Evolutionary conservation across 2,329 filamentous ascomycete genomes (phyloP).

Genomic region (Epicoccum sorghinum): DNA sequence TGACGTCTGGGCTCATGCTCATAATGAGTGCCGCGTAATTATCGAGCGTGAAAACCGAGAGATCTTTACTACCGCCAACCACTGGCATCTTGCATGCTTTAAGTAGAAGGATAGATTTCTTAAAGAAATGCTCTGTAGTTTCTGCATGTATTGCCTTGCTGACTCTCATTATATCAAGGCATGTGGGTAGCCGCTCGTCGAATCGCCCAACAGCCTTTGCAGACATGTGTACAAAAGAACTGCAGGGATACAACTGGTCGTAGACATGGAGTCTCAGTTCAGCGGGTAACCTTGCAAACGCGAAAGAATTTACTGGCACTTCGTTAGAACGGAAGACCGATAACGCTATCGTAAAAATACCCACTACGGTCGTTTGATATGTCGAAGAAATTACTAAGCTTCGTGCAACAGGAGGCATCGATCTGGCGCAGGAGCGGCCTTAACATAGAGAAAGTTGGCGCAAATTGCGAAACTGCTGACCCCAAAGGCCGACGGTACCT

Average conservation of each 20-base stretch:
- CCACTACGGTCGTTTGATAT: conserved; percentile 23
- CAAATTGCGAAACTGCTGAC: conserved; percentile 8
- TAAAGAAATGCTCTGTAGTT: conserved; percentile 23
- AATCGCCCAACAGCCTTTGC: background rate
- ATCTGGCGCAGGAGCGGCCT: conserved; percentile 22
- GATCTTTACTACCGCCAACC: background rate
- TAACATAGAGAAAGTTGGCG: conserved; percentile 31
- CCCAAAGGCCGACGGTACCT: background rate
- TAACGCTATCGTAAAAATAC: background rate
- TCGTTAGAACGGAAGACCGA: conserved; percentile 6
- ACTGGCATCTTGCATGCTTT: background rate
- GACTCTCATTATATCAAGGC: conserved; percentile 26
- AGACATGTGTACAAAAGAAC: conserved; percentile 10
- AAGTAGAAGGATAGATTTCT: conserved; percentile 21
- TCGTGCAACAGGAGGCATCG: conserved; percentile 26
- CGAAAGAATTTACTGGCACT: conserved; percentile 25
- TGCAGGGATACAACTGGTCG: conserved; percentile 23
- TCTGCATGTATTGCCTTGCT: conserved; percentile 26
- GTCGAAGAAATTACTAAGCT: conserved; percentile 18
- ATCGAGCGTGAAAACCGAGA: background rate
- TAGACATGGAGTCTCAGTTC: conserved; percentile 34
- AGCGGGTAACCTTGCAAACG: conserved; percentile 29
- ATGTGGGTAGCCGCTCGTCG: conserved; percentile 4
- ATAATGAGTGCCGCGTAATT: conserved; percentile 12
- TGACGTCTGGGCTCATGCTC: conserved; percentile 15